Base-by-base conservation (phyloP, 441 rosid species). In the Eruca vesicaria region DNA sequence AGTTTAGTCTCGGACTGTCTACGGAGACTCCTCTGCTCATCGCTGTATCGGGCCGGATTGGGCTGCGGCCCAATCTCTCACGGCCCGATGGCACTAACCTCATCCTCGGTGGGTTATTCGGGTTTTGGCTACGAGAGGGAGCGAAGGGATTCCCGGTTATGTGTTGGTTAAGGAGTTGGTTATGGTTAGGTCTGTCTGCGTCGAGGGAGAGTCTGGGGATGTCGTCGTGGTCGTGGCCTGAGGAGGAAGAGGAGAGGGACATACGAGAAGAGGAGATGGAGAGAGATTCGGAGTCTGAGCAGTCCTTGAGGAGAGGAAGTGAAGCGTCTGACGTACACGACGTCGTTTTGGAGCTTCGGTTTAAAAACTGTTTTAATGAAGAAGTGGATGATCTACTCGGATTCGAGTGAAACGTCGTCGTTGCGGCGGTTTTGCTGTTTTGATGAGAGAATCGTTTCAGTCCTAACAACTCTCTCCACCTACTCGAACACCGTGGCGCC, bases 381-480 rank as follows among this genome's bases (percentile, higher is more conserved):
- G 81, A 78, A 7, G 84, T 23, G 43, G 78, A 78, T 32, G 72
- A 66, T 52, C 79, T 15, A 45, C 53, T 75, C n/a, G 82, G 58
- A 56, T 71, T 66, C 7, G 72, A 56, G 7, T 19, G 63, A 28
- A 76, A 41, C 58, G 58, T 9, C 56, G 69, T 78, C 26, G 82
- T n/a, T 11, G 75, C 41, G 1, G 79, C 64, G 15, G 73, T 0
- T 5, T 62, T 68, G 61, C 15, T 73, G 63, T 67, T 87, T 18
- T 85, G 92, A 66, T 85, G 92, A 66, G 86, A 84, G 23, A 87
- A 81, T 77, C 83, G 90, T 73, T 85, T 95, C 2, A 95, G 77
- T 4, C 99, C 94, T 58, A 95, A 74, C 14, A 95, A 78, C 76
- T 91, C 98, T 82, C 73, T 91, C 99, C 97, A 95, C 19, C 99